Conservation (phyloP, 176 grass and related monocot genomes). For the Oryza meridionalis region DNA sequence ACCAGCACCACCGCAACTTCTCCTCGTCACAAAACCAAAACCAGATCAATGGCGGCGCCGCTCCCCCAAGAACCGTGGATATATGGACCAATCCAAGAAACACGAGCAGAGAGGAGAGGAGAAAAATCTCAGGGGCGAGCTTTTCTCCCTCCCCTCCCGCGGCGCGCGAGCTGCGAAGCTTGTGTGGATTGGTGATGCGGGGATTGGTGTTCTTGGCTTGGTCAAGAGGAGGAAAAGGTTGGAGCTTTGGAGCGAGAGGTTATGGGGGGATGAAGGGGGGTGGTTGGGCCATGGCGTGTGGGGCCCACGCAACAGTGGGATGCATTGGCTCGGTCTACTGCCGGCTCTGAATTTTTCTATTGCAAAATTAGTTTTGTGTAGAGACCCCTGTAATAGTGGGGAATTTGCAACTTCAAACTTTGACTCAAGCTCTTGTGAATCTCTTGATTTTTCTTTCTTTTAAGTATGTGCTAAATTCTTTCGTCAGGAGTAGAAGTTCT, state of each 20-base stretch:
- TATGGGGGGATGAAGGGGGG: conserved; percentile 1
- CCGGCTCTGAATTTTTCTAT: conserved; percentile 40
- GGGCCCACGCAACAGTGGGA: conserved; percentile 34
- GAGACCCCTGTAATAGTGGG: not conserved
- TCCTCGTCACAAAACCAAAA: not conserved
- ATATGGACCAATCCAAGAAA: not conserved
- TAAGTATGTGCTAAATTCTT: not conserved
- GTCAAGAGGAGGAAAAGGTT: conserved; percentile 32
- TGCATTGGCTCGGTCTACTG: conserved; percentile 37
- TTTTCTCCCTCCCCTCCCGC: not conserved
- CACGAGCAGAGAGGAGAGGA: not conserved
- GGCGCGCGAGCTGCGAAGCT: not conserved
- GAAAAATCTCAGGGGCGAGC: conserved; percentile 15
- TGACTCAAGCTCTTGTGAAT: not conserved
- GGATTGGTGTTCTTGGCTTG: conserved; percentile 18
- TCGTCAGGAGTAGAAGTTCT: not conserved
- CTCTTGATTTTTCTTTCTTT: not conserved
- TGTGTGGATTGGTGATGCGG: not conserved
- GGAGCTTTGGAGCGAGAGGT: conserved; percentile 27
- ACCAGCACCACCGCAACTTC: conserved; percentile 9
- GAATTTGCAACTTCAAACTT: not conserved
- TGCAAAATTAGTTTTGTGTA: not conserved
- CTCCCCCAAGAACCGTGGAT: conserved; percentile 14
- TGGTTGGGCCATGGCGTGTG: conserved; percentile 35
- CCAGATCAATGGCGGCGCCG: conserved; percentile 5